phyloP scores from a whole-genome alignment of 164 flowering plant species.

The Brasenia schreberi region DNA sequence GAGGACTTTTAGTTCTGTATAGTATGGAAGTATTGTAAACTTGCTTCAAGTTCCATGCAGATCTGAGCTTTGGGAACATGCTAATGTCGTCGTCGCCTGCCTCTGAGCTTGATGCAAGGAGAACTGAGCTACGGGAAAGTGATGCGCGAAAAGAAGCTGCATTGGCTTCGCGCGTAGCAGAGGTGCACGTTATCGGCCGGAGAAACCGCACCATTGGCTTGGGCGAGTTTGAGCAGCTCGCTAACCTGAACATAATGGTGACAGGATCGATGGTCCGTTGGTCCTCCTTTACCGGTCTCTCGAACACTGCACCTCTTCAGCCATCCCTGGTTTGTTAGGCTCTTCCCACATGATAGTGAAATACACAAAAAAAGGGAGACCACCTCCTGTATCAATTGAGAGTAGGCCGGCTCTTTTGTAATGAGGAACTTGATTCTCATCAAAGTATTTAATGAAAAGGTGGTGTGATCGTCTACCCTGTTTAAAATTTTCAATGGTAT shows the following conservation, averaged over 20 bases:
- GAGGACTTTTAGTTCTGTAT: background rate
- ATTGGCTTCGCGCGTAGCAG: background rate
- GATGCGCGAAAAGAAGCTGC: background rate
- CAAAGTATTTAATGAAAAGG: background rate
- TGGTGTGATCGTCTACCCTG: background rate
- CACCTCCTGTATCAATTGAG: background rate
- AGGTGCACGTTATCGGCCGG: too few relatives aligned
- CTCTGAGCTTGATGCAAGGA: background rate
- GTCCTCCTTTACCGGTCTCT: conserved; percentile 79
- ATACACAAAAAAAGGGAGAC: background rate
- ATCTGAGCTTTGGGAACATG: background rate
- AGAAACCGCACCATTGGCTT: conserved; percentile 73
- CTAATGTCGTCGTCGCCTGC: too few relatives aligned
- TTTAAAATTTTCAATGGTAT: too few relatives aligned
- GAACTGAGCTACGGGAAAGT: background rate
- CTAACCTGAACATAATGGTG: conserved; percentile 32
- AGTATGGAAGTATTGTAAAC: background rate
- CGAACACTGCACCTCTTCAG: conserved; percentile 52
- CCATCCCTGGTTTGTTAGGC: conserved; percentile 61
- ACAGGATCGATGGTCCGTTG: conserved; percentile 79
- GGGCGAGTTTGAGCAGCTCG: conserved; percentile 61
- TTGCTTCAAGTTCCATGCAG: background rate
- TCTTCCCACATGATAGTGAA: background rate
- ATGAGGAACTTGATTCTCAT: background rate
- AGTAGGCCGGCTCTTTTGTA: background rate